phyloP scores from a whole-genome alignment of 2,329 filamentous ascomycete genomes.

The Sclerotinia glacialis region DNA sequence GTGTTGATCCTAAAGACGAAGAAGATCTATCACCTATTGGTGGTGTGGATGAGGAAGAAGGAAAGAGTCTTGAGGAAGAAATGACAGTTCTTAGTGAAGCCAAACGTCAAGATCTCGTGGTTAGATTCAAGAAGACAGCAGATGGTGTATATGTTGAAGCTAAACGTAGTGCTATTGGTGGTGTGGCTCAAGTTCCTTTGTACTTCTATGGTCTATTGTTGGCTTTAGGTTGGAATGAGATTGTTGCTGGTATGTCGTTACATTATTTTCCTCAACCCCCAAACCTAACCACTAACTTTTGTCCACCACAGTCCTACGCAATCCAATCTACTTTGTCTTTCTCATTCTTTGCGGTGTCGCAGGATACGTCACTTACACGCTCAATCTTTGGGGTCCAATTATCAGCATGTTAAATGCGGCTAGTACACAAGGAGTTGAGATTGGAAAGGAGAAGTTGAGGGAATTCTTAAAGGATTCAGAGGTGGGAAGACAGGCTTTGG shows the following conservation, averaged over 20 bases:
- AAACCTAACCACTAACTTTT: background rate
- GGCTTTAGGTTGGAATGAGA: slow-evolving; percentile 97
- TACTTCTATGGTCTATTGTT: slow-evolving; percentile 92
- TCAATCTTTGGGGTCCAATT: slow-evolving; percentile 96
- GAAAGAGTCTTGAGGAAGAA: slow-evolving; percentile 92
- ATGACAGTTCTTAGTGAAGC: slow-evolving; percentile 90
- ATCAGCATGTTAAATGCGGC: slow-evolving; percentile 92
- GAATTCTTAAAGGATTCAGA: slow-evolving; percentile 90
- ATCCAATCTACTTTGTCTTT: slow-evolving; percentile 89
- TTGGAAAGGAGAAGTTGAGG: slow-evolving; percentile 85
- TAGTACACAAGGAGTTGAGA: slow-evolving; percentile 78
- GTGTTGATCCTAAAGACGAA: slow-evolving; percentile 77
- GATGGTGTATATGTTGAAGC: slow-evolving; percentile 98
- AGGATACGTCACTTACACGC: slow-evolving; percentile 85
- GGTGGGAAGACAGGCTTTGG: slow-evolving; percentile 76
- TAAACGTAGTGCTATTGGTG: slow-evolving; percentile 93
- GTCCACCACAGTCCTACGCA: slow-evolving; percentile 69
- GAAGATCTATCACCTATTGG: slow-evolving; percentile 87
- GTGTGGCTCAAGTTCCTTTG: slow-evolving; percentile 86
- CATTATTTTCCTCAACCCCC: background rate
- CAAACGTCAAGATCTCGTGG: slow-evolving; percentile 86
- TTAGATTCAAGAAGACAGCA: slow-evolving; percentile 96
- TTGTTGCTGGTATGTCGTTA: slow-evolving; percentile 73
- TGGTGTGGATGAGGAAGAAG: slow-evolving; percentile 90
- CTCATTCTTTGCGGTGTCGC: slow-evolving; percentile 72